Base-by-base conservation (phyloP, 2,329 filamentous ascomycete genomes). In the Botrytis hyacinthi region DNA sequence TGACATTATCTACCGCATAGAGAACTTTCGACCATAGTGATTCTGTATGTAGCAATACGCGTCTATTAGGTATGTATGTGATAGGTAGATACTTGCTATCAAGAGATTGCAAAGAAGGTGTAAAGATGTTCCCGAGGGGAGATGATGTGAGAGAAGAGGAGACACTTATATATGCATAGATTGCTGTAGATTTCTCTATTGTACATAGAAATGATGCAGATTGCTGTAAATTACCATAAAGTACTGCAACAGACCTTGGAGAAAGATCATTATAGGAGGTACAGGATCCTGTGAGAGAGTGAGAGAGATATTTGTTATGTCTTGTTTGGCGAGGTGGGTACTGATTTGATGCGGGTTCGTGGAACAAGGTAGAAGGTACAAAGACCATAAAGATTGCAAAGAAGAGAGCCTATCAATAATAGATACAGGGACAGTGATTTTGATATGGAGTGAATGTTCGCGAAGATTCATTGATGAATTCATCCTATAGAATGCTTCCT, bases 371-470 rank as follows among this genome's bases (percentile, higher is more conserved):
- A n/a, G 14, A 51, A 4, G 12, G 10, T 7, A 14, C n/a, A n/a
- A 51, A n/a, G 22, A 51, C 4, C 0, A 4, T 14, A 51, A 51
- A 51, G 26, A 2, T 5, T 14, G 2, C 0, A 51, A 51, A 16
- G 12, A n/a, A 51, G 14, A 51, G 48, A 51, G n/a, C 0, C 1
- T 12, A n/a, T 14, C 12, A 16, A n/a, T 16, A n/a, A 14, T 14
- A 51, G 2, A n/a, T n/a, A n/a, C 14, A 16, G 26, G 4, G 0
- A 16, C 12, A n/a, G 26, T 3, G 12, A 7, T 16, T n/a, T 7
- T 51, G 48, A 51, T n/a, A 51, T 51, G 12, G 7, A 51, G 48
- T 51, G 26, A 51, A 51, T 51, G 14, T n/a, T n/a, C 4, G 12
- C 4, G 48, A n/a, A n/a, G 10, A 2, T 0, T 7, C 1, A n/a